Percentiles rank a stretch among this genome's conserved stretches.
Conservation (phyloP, 139 green algal genomes). For the Chlamydomonas eustigma region DNA sequence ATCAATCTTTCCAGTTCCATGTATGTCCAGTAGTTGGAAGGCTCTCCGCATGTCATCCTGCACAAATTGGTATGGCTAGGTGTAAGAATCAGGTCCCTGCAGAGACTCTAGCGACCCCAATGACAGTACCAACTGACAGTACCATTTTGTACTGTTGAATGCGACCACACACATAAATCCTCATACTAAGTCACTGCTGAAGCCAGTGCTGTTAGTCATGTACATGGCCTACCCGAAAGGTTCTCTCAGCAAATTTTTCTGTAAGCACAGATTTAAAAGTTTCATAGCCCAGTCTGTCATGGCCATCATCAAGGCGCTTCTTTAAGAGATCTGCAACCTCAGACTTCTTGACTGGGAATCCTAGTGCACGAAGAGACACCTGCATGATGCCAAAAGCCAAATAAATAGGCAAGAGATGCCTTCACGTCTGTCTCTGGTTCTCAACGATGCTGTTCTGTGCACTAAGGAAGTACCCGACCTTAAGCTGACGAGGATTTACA, state of each 20-base stretch:
- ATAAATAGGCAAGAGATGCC: too few relatives aligned
- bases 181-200: too few relatives aligned
- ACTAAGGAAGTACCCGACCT: constrained; percentile 21
- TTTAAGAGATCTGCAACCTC: constrained; percentile 37
- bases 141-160: too few relatives aligned
- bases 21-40: constrained; percentile 53
- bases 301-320: constrained; percentile 29
- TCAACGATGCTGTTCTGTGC: background rate
- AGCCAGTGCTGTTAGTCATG: too few relatives aligned
- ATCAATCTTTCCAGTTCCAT: constrained; percentile 34
- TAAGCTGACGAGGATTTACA: constrained; percentile 39
- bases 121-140: too few relatives aligned
- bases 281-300: constrained; percentile 25
- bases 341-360: constrained; percentile 47
- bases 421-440: too few relatives aligned
- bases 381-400: constrained; percentile 7
- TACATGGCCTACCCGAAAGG: background rate
- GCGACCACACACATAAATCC: too few relatives aligned
- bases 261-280: constrained; percentile 17
- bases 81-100: too few relatives aligned
- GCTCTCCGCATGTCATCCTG: constrained; percentile 38
- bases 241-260: constrained; percentile 1
- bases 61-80: background rate
- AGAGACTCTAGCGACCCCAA: too few relatives aligned
- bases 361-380: constrained; percentile 43